A percentile compares a stretch with the other conserved stretches of the same genome.
Conservation (phyloP, 2,329 filamentous ascomycete genomes). For the Sporothrix protearum region DNA sequence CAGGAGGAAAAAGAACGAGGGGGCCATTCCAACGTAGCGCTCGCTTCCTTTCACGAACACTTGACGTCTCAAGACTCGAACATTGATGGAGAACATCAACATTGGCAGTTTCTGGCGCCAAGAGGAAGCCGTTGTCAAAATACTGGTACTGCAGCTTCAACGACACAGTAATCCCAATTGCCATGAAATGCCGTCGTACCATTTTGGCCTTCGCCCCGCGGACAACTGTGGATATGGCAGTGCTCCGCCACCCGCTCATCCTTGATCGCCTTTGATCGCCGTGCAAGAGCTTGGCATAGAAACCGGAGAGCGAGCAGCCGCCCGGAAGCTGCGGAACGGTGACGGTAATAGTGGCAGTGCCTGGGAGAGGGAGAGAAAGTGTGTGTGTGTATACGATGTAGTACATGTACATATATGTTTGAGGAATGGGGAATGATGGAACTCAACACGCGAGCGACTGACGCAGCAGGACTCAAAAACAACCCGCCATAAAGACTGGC, state of each 20-base stretch:
- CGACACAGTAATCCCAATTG: neutral
- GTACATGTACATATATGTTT: neutral
- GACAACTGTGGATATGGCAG: neutral
- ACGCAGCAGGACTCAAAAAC: neutral
- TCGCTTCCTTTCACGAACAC: neutral
- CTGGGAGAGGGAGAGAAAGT: too few species aligned
- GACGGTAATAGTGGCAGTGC: neutral
- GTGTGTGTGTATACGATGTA: neutral
- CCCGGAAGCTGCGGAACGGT: conserved; percentile 12
- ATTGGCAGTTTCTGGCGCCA: conserved; percentile 6
- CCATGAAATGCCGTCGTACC: neutral
- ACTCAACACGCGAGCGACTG: neutral
- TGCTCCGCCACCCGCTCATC: conserved; percentile 20
- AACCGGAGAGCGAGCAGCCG: conserved; percentile 9
- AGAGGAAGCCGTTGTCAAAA: neutral
- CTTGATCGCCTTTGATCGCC: conserved; percentile 19
- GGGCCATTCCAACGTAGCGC: neutral
- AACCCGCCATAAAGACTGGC: neutral
- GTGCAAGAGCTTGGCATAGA: conserved; percentile 13
- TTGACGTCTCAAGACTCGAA: neutral
- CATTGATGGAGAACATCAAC: neutral
- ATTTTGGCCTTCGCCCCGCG: neutral
- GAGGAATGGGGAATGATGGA: neutral
- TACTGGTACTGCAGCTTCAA: neutral
- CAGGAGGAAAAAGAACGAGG: neutral